These are phyloP conservation scores for Pythium vanterpoolii DNA, from an alignment of 352 stramenopile genomes.

Conservation along the genomic window DNA sequence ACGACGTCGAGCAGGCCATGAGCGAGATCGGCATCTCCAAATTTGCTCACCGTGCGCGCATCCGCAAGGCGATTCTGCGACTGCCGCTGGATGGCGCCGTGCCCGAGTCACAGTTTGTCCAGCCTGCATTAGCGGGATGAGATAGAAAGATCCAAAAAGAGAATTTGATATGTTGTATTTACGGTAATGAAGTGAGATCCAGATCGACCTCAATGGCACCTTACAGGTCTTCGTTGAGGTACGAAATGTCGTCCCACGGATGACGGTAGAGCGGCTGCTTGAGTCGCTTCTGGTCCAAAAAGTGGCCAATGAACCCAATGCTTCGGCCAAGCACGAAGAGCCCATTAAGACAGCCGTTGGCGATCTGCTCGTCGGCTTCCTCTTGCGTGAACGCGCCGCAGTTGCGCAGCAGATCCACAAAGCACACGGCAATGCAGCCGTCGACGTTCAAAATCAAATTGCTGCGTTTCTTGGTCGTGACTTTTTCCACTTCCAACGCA, in stretches of 20 bases:
- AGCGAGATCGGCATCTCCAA: conserved; percentile 73
- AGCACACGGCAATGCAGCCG: conserved; percentile 95
- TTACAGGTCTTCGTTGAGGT: conserved; percentile 87
- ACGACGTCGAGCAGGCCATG: conserved; percentile 72
- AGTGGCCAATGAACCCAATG: conserved; percentile 94
- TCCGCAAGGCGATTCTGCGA: conserved; percentile 66
- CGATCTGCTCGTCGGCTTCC: conserved; percentile 93
- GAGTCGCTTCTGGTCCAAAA: conserved; percentile 96
- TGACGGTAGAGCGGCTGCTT: conserved; percentile 98
- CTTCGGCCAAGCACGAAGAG: conserved; percentile 86
- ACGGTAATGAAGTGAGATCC: conserved; percentile 8
- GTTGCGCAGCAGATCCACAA: conserved; percentile 94
- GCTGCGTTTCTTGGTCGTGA: conserved; percentile 96
- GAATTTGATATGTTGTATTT: conserved; percentile 17
- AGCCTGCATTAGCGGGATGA: conserved; percentile 36
- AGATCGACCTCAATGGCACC: neutral
- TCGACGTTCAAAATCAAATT: conserved; percentile 98
- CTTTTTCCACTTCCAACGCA: conserved; percentile 93
- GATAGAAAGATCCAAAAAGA: neutral
- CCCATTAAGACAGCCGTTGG: conserved; percentile 95
- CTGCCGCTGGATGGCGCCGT: conserved; percentile 25
- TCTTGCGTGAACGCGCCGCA: conserved; percentile 88
- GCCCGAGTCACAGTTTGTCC: conserved; percentile 11
- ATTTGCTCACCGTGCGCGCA: conserved; percentile 64
- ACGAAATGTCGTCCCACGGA: conserved; percentile 97